Evolutionary conservation across 805 yeast species (phyloP), one percentile per base, ranked within the genome.

Genomic region (Schwanniomyces yamadae): DNA sequence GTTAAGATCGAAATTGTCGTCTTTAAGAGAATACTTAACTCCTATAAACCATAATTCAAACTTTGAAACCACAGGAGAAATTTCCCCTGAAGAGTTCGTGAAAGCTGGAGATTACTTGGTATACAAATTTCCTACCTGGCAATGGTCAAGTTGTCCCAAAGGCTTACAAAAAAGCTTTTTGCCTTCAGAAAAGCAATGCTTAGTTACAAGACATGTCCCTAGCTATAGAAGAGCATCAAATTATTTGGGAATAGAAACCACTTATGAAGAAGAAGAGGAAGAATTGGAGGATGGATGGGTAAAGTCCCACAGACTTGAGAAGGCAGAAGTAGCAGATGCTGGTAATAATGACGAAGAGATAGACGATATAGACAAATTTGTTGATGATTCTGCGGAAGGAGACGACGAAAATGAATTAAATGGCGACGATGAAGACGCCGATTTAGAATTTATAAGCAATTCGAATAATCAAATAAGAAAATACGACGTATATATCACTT

Each of bases 101-200:
- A 70, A 69, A 37, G 97, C 99, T 3, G 99, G 99, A 15, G 97
- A 93, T 58, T 93, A 88, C 59, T 66, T 93, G 39, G 90, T 82
- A 21, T 82, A 80, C 60, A 86, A 84, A 69, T 93, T 93, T 57
- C 98, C 99, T 2, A 93, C 98, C 1, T 93, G 99, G 99, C 79
- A 80, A 43, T 93, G 99, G 99, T 54, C 61, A 17, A 28, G 56
- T 6, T 53, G 64, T 35, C 64, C 72, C 21, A 52, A 57, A 34
- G 49, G 40, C 29, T 50, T 64, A 34, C 61, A 52, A 31, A 76
- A 81, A 44, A 83, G 78, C 43, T 93, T 88, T 49, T 63, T 93
- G 40, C 99, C 99, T 1, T 64, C 66, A 1, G 90, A 86, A 47
- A 93, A 88, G 61, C 99, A 93, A 63, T 86, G 75, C 47, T 64